Evolutionary conservation across 202 grass and related monocot genomes (phyloP).

Genomic region (Bolboschoenoplectus hybrid): DNA sequence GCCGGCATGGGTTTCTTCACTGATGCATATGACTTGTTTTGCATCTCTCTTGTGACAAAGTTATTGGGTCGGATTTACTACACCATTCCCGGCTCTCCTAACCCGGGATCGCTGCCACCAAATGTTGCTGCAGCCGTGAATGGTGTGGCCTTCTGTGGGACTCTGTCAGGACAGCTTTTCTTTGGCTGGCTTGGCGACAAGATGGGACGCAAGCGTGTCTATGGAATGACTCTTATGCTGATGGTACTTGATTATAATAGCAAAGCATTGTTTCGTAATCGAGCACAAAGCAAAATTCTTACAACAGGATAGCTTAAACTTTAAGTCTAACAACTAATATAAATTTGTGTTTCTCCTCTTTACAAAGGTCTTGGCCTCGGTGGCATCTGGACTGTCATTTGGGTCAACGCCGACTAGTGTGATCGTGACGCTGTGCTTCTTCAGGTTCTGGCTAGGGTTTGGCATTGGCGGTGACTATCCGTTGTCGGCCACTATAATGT

Average conservation of each 20-base stretch:
- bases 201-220: constrained; percentile 71
- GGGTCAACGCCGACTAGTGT: constrained; percentile 50
- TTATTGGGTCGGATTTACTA: constrained; percentile 84
- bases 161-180: constrained; percentile 75
- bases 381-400: constrained; percentile 72
- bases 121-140: constrained; percentile 61
- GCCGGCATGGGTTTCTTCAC: constrained; percentile 97
- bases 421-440: constrained; percentile 86
- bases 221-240: constrained; percentile 72
- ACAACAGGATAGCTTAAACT: background rate
- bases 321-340: background rate
- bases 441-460: constrained; percentile 91
- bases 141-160: constrained; percentile 76
- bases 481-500: constrained; percentile 90
- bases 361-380: constrained; percentile 42
- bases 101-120: constrained; percentile 57
- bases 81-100: constrained; percentile 33
- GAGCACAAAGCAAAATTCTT: background rate
- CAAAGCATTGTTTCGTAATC: background rate
- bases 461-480: constrained; percentile 96
- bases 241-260: constrained; percentile 50
- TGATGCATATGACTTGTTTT: constrained; percentile 93
- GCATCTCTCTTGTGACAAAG: constrained; percentile 91
- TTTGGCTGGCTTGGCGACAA: constrained; percentile 86
- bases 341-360: background rate